Base-by-base conservation (phyloP, 345 rosid species). In the Alliaria petiolata region DNA sequence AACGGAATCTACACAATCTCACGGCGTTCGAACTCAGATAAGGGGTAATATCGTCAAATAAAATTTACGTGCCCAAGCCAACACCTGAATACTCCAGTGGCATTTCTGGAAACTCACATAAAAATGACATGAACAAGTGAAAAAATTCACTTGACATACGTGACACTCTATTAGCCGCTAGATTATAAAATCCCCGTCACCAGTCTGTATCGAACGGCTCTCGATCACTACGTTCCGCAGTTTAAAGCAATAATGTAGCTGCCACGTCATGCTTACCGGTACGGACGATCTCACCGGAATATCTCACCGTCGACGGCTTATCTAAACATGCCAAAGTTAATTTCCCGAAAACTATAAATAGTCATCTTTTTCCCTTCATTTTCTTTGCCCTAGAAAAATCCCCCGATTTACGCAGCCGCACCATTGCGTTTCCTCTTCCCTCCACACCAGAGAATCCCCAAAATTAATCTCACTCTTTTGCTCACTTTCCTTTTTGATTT, bases 301-400 rank as follows among this genome's bases (percentile, higher is more conserved):
- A 81, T 77, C 38, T 75, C 81, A 66, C 76, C 65, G 46, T 71
- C 85, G 83, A 65, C 81, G 74, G 75, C 61, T 61, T 63, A 65
- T 54, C 76, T 60, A 40, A 57, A 54, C 39, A 63, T 19, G n/a
- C 42, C 65, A 42, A 72, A 65, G 78, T 61, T 51, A 70, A 70
- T 81, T 84, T 84, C 85, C 90, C 96, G 89, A 89, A 89, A 89
- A 87, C 89, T 89, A 89, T 89, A 89, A 77, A 90, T 87, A 82
- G 59, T 77, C 62, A 40, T 76, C 81, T 67, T 71, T 83, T 66
- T 78, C 74, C 30, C 65, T 39, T 76, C 71, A 20, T 63, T 72
- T 60, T 55, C 64, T 64, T 71, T 81, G 86, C 88, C 86, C 88
- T 82, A 78, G 74, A 81, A 67, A 74, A 70, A 69, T 42, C 72